Evolutionary conservation across 2,329 filamentous ascomycete species (phyloP).

Genomic region (Leptoxyphium fumago): DNA sequence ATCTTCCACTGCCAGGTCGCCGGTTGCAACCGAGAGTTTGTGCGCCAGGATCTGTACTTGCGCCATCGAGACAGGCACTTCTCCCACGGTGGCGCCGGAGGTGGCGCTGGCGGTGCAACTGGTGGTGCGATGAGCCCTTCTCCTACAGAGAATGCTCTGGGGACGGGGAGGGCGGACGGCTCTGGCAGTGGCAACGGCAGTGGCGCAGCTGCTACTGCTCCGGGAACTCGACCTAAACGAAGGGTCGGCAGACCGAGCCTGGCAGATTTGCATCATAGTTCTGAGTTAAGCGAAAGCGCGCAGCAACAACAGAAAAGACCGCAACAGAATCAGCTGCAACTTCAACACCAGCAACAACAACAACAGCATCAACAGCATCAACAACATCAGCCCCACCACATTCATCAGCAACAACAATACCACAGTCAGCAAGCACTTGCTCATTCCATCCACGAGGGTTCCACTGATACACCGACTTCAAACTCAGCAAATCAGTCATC

Average conservation of each 20-base stretch:
- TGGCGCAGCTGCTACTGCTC: neutral
- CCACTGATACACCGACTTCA: neutral
- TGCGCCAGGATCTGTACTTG: neutral
- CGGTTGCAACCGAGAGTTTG: neutral
- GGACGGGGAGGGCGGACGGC: neutral
- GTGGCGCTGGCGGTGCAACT: neutral
- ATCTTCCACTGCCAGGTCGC: constrained; percentile 1
- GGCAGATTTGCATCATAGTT: neutral
- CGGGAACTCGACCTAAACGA: neutral
- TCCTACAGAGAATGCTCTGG: neutral
- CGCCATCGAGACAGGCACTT: neutral
- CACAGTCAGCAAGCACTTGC: too few species aligned
- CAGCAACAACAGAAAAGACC: neutral
- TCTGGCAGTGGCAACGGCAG: neutral
- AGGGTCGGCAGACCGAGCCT: neutral
- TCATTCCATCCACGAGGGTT: neutral
- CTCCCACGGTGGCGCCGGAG: neutral
- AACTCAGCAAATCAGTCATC: neutral
- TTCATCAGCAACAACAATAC: neutral
- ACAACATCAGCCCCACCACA: neutral
- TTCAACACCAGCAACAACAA: neutral
- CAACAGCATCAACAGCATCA: neutral
- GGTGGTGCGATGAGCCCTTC: neutral
- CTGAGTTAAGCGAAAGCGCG: neutral
- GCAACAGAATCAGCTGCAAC: neutral